phyloP scores from a whole-genome alignment of 805 yeast species.

The Starmera quercuum region DNA sequence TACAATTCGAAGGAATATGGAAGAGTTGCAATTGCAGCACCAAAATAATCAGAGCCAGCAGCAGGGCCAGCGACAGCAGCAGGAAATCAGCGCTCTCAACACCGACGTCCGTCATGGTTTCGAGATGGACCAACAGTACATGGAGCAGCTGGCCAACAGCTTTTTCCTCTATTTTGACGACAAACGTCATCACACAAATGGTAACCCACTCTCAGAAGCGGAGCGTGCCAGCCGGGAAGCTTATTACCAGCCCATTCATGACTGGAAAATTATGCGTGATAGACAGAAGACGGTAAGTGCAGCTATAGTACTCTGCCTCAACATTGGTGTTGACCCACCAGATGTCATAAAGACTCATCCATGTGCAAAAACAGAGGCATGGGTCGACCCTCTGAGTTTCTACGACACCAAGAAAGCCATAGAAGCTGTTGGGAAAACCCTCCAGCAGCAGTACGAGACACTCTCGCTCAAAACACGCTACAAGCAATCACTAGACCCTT shows the following conservation, averaged over 20 bases:
- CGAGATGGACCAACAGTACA: conserved; percentile 53
- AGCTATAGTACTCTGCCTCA: conserved; percentile 82
- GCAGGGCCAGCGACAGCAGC: neutral
- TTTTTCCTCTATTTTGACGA: conserved; percentile 84
- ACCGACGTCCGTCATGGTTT: conserved; percentile 63
- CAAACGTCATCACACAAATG: conserved; percentile 86
- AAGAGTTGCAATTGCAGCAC: too few species aligned
- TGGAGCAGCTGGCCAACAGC: conserved; percentile 49
- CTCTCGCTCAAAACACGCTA: conserved; percentile 81
- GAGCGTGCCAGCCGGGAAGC: conserved; percentile 38
- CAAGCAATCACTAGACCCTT: conserved; percentile 88
- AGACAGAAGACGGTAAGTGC: conserved; percentile 91
- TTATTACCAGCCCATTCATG: conserved; percentile 64
- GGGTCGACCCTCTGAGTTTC: conserved; percentile 81
- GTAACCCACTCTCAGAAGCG: conserved; percentile 61
- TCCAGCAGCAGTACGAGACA: conserved; percentile 86
- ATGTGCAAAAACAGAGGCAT: conserved; percentile 85
- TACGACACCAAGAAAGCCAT: conserved; percentile 86
- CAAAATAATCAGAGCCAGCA: neutral
- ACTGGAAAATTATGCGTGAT: conserved; percentile 89
- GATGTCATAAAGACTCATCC: conserved; percentile 91
- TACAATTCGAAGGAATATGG: too few species aligned
- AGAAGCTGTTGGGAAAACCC: conserved; percentile 80
- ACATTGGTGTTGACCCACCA: conserved; percentile 95
- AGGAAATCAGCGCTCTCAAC: conserved; percentile 30